phyloP scores from a whole-genome alignment of 768 basidiomycete genomes.

The Macrolepiota albuminosa region DNA sequence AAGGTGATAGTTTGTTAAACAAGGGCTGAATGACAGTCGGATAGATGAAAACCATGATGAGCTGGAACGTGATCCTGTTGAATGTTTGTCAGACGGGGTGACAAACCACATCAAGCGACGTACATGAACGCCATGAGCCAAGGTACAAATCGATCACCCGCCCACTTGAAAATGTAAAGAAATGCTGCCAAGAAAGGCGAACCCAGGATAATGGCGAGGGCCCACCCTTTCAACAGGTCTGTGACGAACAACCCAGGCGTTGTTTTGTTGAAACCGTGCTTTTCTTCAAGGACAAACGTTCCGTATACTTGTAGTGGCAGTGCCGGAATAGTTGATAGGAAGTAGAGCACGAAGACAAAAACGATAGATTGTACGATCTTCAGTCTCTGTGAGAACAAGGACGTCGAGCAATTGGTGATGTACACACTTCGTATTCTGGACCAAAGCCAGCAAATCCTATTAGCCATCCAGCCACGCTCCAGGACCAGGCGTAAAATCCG shows the following conservation, averaged over 20 bases:
- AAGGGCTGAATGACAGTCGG: constrained; percentile 89
- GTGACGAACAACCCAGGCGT: constrained; percentile 68
- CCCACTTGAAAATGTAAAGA: constrained; percentile 88
- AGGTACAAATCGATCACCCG: constrained; percentile 87
- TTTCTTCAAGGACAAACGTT: constrained; percentile 92
- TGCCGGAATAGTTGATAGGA: constrained; percentile 61
- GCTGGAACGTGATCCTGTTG: constrained; percentile 71
- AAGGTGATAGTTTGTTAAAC: constrained; percentile 95
- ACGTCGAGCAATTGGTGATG: neutral
- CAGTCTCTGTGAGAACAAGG: neutral
- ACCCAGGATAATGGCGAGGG: constrained; percentile 65
- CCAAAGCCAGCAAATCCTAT: constrained; percentile 58
- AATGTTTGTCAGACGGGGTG: neutral
- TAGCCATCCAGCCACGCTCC: constrained; percentile 56
- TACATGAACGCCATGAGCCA: constrained; percentile 94
- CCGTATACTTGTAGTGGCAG: constrained; percentile 79
- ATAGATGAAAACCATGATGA: constrained; percentile 79
- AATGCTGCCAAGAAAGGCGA: constrained; percentile 85
- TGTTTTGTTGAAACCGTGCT: constrained; percentile 97
- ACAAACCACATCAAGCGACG: constrained; percentile 21
- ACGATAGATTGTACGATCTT: constrained; percentile 84
- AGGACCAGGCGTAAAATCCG: constrained; percentile 81
- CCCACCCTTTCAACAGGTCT: constrained; percentile 81
- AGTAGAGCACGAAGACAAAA: constrained; percentile 64
- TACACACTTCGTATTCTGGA: constrained; percentile 65